Base-by-base conservation (phyloP, 495 filamentous ascomycete species). In the Jackrogersella multiformis region DNA sequence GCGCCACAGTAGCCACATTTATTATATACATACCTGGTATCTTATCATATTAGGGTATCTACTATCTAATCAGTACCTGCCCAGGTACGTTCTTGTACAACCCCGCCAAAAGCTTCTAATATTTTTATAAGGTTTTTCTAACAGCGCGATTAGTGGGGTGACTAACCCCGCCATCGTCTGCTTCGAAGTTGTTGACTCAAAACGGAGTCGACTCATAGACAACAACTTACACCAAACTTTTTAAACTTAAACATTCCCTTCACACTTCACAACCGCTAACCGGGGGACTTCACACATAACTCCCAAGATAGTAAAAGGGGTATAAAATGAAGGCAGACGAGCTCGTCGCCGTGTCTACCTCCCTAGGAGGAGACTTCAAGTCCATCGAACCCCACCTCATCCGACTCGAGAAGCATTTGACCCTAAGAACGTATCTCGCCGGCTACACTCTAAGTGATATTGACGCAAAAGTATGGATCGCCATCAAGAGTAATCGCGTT, bases 401-500 rank as follows among this genome's bases (percentile, higher is more conserved):
- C 68, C 87, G 89, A 61, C 87, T 99, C 42, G 92, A 97, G 76
- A 89, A 90, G 73, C 90, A 97, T 76, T 84, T 99, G 41, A 88
- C 88, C 12, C 87, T 97, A 13, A 89, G 95, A 63, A 91, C 92
- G 1, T 93, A 94, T 76, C 82, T 97, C 61, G 88, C 91, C 28
- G 94, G 93, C 56, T 94, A 97, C 80, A 80, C 81, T 2, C 82
- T 96, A 44, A 89, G 90, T 36, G 86, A 91, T 16, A 81, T 92
- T 55, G 95, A 99, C 77, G 85, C 88, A 60, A 88, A 89, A 64
- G 81, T 97, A 44, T 99, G 93, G 92, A 85, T 88, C 69, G 90
- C 91, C 8, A 83, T 99, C 56, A 88, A 91, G 48, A 90, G 88
- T 66, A 97, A 97, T 80, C 87, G 90, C n/a, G 89, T 94, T 15